Base-by-base conservation (phyloP, 164 flowering plant genomes). In the Santalum album region DNA sequence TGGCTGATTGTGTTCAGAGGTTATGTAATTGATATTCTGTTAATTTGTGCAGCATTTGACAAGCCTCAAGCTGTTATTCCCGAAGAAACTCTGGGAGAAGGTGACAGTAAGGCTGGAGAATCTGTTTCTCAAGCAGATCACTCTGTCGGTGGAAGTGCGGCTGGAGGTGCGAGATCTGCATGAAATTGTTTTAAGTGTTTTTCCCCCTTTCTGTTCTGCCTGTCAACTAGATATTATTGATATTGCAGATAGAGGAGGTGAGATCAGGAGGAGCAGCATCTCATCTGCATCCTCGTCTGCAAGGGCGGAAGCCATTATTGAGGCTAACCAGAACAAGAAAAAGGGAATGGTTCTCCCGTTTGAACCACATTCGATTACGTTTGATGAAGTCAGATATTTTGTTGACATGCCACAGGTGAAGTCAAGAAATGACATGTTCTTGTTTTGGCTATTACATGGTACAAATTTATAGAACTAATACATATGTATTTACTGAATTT, bases 381-480 rank as follows among this genome's bases (percentile, higher is more conserved):
- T 76, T 43, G 70, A 76, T 50, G 74, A 73, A 14, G 58, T 76
- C 19, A 65, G 44, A 52, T 76, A 76, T 46, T 60, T 72, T 0
- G 73, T 76, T 16, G 78, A 77, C 65, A 71, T 77, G 76, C 81
- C 81, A 25, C 64, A 65, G 73, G 75, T 75, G 60, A 53, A 12
- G 25, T 19, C 12, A 16, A 19, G 15, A 29, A 29, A 29, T 9
- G 6, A 29, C 34, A 4, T 4, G 34, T 9, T 29, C 34, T 29
- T 29, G 34, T 29, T 29, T 29, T 29, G n/a, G 6, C 34, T 3
- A 9, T 29, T 29, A 9, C 34, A 29, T 29, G 34, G 38, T 12
- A 23, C 0, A 18, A 18, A 43, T 2, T 42, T 19, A 55, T 23
- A n/a, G 11, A 0, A 44, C 27, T 17, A 18, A 32, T 7, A 25